Conservation (phyloP, 2,329 filamentous ascomycete genomes). For the Rhynchosporium agropyri region DNA sequence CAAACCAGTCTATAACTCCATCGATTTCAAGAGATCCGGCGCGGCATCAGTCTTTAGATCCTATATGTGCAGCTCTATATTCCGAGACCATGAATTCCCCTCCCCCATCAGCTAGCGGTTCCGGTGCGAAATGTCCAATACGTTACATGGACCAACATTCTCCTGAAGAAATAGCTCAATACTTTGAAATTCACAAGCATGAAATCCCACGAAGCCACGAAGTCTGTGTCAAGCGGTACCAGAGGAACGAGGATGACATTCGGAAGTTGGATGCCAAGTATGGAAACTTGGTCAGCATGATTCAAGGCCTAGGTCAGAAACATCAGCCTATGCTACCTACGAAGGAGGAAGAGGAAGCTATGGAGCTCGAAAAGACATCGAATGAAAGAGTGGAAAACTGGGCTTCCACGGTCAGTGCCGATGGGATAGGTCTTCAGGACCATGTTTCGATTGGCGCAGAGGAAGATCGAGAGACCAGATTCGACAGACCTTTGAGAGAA, state of each 20-base stretch:
- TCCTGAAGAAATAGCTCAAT: slow-evolving; percentile 88
- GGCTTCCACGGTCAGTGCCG: slow-evolving; percentile 74
- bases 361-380: slow-evolving; percentile 54
- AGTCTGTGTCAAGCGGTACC: slow-evolving; percentile 86
- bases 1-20: slow-evolving; percentile 34
- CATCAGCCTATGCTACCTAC: slow-evolving; percentile 84
- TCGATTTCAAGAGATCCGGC: slow-evolving; percentile 45
- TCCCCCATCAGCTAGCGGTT: slow-evolving; percentile 52
- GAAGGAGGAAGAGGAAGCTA: slow-evolving; percentile 48
- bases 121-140: slow-evolving; percentile 79
- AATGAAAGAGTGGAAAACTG: slow-evolving; percentile 80
- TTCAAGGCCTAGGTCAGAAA: slow-evolving; percentile 82
- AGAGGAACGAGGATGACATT: slow-evolving; percentile 82
- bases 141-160: slow-evolving; percentile 90
- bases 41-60: slow-evolving; percentile 57
- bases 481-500: slow-evolving; percentile 84
- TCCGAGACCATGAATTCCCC: slow-evolving; percentile 54
- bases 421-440: slow-evolving; percentile 47
- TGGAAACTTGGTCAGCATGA: slow-evolving; percentile 84
- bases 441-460: slow-evolving; percentile 45
- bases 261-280: slow-evolving; percentile 92
- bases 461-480: slow-evolving; percentile 69
- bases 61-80: slow-evolving; percentile 66
- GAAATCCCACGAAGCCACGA: slow-evolving; percentile 92
- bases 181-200: slow-evolving; percentile 94